phyloP scores from a whole-genome alignment of 768 basidiomycete species.

The Leccinum uliginosum region DNA sequence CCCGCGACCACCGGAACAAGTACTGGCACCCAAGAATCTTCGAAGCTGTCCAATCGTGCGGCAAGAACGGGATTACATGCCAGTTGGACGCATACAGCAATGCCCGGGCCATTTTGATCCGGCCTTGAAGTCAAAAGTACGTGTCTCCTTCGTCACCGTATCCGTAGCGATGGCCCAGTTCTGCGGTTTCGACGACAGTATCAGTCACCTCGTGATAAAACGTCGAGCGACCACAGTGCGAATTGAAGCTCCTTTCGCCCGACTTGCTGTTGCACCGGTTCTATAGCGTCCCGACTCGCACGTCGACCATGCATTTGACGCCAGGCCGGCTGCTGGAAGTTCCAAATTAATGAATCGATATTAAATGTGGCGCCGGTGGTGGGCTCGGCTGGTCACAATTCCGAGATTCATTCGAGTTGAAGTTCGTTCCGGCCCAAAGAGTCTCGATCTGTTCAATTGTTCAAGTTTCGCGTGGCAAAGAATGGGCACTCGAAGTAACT shows the following conservation, averaged over 20 bases:
- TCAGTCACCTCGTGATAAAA: not conserved
- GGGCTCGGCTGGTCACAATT: not conserved
- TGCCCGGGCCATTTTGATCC: not conserved
- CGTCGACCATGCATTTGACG: not conserved
- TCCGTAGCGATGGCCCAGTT: too few relatives aligned
- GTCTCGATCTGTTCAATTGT: not conserved
- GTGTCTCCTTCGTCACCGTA: not conserved
- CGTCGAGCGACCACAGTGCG: too few relatives aligned
- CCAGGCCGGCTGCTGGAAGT: not conserved
- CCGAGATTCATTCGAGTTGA: not conserved
- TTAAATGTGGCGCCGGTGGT: not conserved
- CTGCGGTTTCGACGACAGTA: not conserved
- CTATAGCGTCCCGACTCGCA: not conserved
- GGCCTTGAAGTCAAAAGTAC: not conserved
- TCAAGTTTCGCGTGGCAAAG: not conserved
- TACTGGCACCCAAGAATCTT: not conserved
- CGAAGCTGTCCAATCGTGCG: not conserved
- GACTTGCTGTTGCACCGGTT: not conserved
- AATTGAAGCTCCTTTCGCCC: not conserved
- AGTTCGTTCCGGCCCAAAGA: not conserved
- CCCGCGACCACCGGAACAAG: slow-evolving; percentile 1
- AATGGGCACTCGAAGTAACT: not conserved
- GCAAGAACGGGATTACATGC: not conserved
- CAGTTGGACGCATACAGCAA: not conserved
- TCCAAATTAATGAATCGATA: too few relatives aligned